Evolutionary conservation across 495 filamentous ascomycete genomes (phyloP), one percentile per base, ranked within the genome.

Genomic region (Annulohypoxylon bovei): DNA sequence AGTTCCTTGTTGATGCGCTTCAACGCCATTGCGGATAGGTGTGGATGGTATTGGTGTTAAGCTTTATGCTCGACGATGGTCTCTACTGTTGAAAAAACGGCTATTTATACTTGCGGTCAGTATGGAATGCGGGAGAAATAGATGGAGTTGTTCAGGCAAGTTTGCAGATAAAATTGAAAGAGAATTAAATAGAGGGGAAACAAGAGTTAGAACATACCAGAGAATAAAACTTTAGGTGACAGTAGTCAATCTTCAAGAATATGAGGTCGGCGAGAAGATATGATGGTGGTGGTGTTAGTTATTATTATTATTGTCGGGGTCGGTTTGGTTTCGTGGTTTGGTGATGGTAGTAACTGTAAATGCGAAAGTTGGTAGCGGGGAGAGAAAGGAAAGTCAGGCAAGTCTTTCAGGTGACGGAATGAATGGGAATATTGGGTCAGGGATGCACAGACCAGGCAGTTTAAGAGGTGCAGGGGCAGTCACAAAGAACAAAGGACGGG

Each of bases 1-100:
- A 99, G 92, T 88, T 99, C 95, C 90, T 98, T 99, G 90, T 97
- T 98, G 86, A 99, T 99, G 82, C 95, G 89, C 93, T 99, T 99
- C 79, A 99, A 90, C 84, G 95, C 95, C 95, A 99, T 99, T 75
- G 75, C 81, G 81, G 76, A 60, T 75, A 74, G 80, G 68, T 82
- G 72, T 79, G 70, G 62, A 62, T 44, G 67, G 70, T 73, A 53
- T 62, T 65, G 62, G 52, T 57, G 69, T 63, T n/a, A 58, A 27
- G 37, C 67, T 63, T 33, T 16, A 44, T 70, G 50, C 40, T 39
- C 50, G 62, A 55, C 62, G 67, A 58, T 62, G 52, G 68, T 75
- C 73, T 72, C 70, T 78, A 64, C 59, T 70, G 71, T 63, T 52
- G 42, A 63, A 58, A 70, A 32, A 73, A 63, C 56, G 68, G 70